phyloP scores from a whole-genome alignment of 495 filamentous ascomycete genomes.

The Lepidopterella palustris region DNA sequence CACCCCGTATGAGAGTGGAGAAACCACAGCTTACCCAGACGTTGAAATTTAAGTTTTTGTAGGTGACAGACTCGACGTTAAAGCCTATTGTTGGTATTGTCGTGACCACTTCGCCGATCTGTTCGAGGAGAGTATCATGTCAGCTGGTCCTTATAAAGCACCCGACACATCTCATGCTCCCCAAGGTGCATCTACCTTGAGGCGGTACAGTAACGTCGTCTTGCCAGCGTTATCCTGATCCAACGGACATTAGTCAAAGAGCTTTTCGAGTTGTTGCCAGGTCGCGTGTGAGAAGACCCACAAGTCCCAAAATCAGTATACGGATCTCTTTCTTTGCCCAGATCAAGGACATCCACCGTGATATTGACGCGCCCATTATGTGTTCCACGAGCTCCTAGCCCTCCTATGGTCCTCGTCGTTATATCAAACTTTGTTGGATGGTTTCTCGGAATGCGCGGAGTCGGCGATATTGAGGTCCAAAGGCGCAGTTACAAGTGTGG shows the following conservation, averaged over 20 bases:
- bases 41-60: constrained; percentile 96
- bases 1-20: not conserved
- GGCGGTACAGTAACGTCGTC: constrained; percentile 89
- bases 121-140: constrained; percentile 7
- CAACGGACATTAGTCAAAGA: constrained; percentile 10
- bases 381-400: not conserved
- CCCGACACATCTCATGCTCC: not conserved
- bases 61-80: constrained; percentile 96
- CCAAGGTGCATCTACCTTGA: constrained; percentile 60
- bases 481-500: no score
- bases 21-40: constrained; percentile 65
- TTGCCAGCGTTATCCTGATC: constrained; percentile 94
- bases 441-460: no score
- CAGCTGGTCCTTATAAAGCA: not conserved
- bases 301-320: constrained; percentile 91
- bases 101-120: constrained; percentile 98
- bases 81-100: constrained; percentile 99
- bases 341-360: constrained; percentile 54
- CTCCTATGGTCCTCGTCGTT: no score
- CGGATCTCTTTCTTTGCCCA: constrained; percentile 96
- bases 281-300: constrained; percentile 42
- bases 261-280: no score
- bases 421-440: no score
- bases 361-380: constrained; percentile 71
- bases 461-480: no score